phyloP scores from a whole-genome alignment of 2,329 filamentous ascomycete genomes.

The Albophoma yamanashiensis region DNA sequence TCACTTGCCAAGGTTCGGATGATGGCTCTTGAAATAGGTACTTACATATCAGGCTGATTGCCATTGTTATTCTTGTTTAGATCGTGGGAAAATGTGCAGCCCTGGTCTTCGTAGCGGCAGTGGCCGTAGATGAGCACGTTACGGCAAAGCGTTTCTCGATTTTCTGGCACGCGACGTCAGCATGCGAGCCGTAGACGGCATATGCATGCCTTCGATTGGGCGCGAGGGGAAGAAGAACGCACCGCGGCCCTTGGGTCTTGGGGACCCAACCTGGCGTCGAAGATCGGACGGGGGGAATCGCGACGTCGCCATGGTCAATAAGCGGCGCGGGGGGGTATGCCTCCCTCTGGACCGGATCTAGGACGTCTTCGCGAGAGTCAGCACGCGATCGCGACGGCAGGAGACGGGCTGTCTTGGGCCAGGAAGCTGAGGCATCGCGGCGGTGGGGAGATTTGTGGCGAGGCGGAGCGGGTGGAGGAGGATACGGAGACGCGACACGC shows the following conservation, averaged over 20 bases:
- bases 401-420: not conserved
- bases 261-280: conserved; percentile 43
- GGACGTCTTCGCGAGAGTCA: conserved; percentile 25
- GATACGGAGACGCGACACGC: conserved; percentile 16
- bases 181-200: not conserved
- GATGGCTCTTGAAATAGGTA: conserved; percentile 7
- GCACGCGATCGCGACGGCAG: conserved; percentile 3
- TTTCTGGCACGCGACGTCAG: conserved; percentile 37
- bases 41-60: conserved; percentile 39
- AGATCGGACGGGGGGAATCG: conserved; percentile 35
- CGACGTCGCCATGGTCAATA: conserved; percentile 33
- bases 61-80: conserved; percentile 43
- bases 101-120: conserved; percentile 84
- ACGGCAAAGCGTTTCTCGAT: conserved; percentile 83
- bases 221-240: conserved; percentile 13
- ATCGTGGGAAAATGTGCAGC: conserved; percentile 86
- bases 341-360: conserved; percentile 28
- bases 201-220: not conserved
- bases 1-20: not conserved
- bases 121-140: conserved; percentile 91
- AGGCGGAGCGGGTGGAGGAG: not conserved
- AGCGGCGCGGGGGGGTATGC: conserved; percentile 13
- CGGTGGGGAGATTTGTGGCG: not conserved
- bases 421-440: not conserved
- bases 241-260: conserved; percentile 46